Base-by-base conservation (phyloP, 208 protist genomes). In the Blastocrithidia nonstop region DNA sequence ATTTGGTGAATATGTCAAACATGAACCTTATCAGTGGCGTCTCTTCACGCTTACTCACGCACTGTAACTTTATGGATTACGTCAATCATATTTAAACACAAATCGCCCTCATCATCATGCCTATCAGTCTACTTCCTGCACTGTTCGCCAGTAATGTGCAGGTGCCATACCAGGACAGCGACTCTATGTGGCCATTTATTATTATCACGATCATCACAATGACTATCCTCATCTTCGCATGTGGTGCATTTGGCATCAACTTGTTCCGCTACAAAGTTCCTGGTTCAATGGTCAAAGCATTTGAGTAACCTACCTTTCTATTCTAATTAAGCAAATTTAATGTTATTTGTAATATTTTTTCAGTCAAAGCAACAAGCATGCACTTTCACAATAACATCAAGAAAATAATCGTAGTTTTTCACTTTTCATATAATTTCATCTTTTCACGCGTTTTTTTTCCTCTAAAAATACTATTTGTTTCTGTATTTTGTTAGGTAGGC, bases 51-150 rank as follows among this genome's bases (percentile, higher is more conserved):
- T 62, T 90, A n/a, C 26, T 80, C 3, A 51, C 74, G 31, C 80
- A 81, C 48, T 90, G 80, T 52, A 65, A 90, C 53, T 72, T 63
- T 29, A 82, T 90, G 75, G 80, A 90, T 38, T 90, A 81, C 36
- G 38, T 90, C 31, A 90, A 77, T 48, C 54, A 74, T 53, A 65
- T 90, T 25, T 66, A 86, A 56, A 62, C 72, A 11, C 61, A 76
- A 45, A 84, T 90, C 29, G 27, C 75, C 1, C 59, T 90, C 1
- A 54, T 90, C 1, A 61, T 81, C 41, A 86, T 90, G 66, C 80
- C 80, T 1, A 64, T 86, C 19, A 57, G 54, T 17, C 61, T 90
- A 29, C 64, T 90, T 29, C 80, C 80, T 0, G 69, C 64, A 17
- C 5, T 90, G 15, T 85, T 69, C n/a, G 54, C 80, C 2, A 73